Percentiles rank a stretch among this genome's conserved stretches.
Evolutionary conservation across 2,329 filamentous ascomycete genomes (phyloP).

Genomic region (Sclerotinia spermophila): DNA sequence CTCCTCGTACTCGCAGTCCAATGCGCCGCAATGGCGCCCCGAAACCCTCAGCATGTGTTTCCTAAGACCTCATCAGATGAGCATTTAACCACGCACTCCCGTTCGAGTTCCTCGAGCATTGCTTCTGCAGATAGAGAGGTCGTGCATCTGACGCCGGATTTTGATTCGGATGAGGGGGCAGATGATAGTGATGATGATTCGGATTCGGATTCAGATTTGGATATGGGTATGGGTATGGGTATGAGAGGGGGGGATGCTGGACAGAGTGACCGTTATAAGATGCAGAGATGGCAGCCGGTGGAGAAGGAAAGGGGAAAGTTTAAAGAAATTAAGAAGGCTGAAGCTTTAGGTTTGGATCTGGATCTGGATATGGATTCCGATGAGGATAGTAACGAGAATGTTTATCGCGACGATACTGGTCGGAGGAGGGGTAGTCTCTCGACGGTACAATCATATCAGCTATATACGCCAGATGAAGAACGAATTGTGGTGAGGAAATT

Average conservation of each 20-base stretch:
- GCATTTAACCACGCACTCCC: background rate
- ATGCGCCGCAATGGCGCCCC: conserved; percentile 4
- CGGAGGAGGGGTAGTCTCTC: conserved; percentile 32
- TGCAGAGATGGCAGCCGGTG: conserved; percentile 18
- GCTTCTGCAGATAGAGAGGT: background rate
- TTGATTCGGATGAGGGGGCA: conserved; percentile 32
- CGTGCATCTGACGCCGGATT: conserved; percentile 30
- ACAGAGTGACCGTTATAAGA: conserved; percentile 27
- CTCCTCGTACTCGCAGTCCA: background rate
- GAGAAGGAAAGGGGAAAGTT: conserved; percentile 21
- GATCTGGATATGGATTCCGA: conserved; percentile 2
- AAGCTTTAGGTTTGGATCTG: conserved; percentile 12
- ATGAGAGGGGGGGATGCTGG: background rate
- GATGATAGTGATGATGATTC: conserved; percentile 6
- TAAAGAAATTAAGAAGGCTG: background rate
- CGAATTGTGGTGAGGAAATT: conserved; percentile 66
- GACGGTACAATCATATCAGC: conserved; percentile 44
- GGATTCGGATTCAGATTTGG: background rate
- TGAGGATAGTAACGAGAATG: conserved; percentile 9
- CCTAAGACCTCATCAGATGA: conserved; percentile 5
- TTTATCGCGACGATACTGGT: conserved; percentile 12
- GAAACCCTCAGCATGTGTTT: background rate
- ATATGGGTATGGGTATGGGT: conserved; percentile 20
- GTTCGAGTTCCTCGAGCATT: background rate
- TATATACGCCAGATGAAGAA: conserved; percentile 69